Conservation (phyloP, 805 yeast species). For the Saccharomycopsis vini region DNA sequence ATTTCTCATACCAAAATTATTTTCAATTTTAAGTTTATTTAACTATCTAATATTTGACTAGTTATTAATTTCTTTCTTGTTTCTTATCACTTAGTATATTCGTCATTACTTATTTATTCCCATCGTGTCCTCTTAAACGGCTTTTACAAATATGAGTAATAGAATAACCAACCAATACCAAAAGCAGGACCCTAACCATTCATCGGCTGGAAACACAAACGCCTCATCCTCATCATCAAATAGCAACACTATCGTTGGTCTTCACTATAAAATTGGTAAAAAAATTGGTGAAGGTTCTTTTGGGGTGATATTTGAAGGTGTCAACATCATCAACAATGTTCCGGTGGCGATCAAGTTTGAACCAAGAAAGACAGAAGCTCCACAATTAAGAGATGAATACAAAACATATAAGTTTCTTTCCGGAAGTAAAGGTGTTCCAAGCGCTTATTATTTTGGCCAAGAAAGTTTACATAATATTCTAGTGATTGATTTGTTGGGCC, state of each 20-base stretch:
- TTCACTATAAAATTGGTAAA: constrained; percentile 93
- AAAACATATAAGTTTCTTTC: constrained; percentile 84
- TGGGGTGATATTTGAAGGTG: constrained; percentile 95
- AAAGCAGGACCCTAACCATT: constrained; percentile 2
- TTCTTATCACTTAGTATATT: too few species aligned
- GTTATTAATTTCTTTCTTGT: too few species aligned
- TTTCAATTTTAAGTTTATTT: too few species aligned
- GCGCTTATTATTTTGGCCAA: constrained; percentile 97
- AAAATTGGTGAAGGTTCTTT: constrained; percentile 98
- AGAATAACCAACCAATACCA: constrained; percentile 13
- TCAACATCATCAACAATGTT: constrained; percentile 80
- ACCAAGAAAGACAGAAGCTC: constrained; percentile 95
- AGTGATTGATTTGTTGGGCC: constrained; percentile 91
- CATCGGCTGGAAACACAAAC: neutral
- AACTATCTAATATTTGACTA: too few species aligned
- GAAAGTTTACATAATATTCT: constrained; percentile 94
- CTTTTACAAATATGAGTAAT: too few species aligned
- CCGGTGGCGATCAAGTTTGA: constrained; percentile 96
- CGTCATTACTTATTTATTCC: neutral
- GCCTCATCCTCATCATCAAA: neutral
- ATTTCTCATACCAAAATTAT: too few species aligned
- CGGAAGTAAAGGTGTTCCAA: constrained; percentile 81
- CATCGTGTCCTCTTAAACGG: too few species aligned
- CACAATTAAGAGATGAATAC: constrained; percentile 93
- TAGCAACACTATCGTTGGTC: constrained; percentile 52